A percentile compares a stretch with the other conserved stretches of the same genome.
Evolutionary conservation across 805 yeast species (phyloP).

Genomic region (Metschnikowia kunwiensis): DNA sequence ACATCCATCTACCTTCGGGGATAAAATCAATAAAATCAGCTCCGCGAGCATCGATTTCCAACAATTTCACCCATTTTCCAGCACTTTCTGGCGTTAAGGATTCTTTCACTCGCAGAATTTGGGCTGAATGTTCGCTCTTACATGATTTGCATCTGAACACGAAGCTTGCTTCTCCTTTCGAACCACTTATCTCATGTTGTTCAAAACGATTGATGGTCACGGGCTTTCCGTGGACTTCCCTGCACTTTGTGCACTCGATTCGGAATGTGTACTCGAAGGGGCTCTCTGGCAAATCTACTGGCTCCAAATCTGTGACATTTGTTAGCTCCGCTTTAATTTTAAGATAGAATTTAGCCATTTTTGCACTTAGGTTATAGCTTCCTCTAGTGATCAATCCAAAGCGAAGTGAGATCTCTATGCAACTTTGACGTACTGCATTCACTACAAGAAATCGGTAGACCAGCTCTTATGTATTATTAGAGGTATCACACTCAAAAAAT

Average conservation of each 20-base stretch:
- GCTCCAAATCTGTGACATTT: conserved; percentile 54
- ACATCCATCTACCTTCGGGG: conserved; percentile 61
- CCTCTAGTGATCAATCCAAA: no score
- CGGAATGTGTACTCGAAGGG: conserved; percentile 78
- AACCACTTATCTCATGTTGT: conserved; percentile 59
- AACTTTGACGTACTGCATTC: no score
- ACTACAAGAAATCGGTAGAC: no score
- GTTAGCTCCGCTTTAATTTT: conserved; percentile 46
- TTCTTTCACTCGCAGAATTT: conserved; percentile 31
- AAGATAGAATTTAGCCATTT: conserved; percentile 42
- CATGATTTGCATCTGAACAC: conserved; percentile 74
- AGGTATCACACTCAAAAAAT: no score
- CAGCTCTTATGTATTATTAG: no score
- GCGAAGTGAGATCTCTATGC: no score
- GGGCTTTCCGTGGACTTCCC: conserved; percentile 70
- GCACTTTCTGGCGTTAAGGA: conserved; percentile 40
- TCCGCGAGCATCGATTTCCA: conserved; percentile 85
- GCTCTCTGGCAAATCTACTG: conserved; percentile 53
- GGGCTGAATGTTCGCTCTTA: conserved; percentile 39
- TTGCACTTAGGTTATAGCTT: no score
- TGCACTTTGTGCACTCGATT: conserved; percentile 74
- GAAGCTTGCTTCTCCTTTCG: conserved; percentile 82
- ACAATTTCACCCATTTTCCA: conserved; percentile 42
- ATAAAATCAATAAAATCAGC: conserved; percentile 65
- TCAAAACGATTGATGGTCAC: conserved; percentile 68